Evolutionary conservation across 139 green algal genomes (phyloP), one percentile per base, ranked within the genome.

Genomic region (Chara braunii): DNA sequence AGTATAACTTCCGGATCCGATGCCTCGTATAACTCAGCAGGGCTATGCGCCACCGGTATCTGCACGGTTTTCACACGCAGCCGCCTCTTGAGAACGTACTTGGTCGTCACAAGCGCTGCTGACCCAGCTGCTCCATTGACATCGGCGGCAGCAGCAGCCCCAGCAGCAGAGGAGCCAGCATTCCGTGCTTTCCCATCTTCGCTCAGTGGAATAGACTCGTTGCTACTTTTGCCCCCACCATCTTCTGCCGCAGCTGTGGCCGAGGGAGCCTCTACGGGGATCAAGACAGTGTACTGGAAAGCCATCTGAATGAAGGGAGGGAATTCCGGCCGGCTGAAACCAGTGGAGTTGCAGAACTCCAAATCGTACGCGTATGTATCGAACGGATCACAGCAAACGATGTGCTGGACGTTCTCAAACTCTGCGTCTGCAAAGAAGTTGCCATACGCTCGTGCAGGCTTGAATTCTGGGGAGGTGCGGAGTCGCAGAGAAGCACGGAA

Each of bases 281-380:
- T 30, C 37, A 54, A 74, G 45, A 42, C 75, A 0, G 78, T 81
- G 61, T 88, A 94, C 78, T 94, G 87, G 58, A 94, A 88, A 8
- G 81, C 86, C n/a, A 90, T 45, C 67, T 89, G 84, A 28, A 87
- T 43, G 11, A 81, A 68, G n/a, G 80, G 62, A 3, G 59, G 58
- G 0, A 34, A 43, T 3, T 54, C 29, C 7, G n/a, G n/a, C 26
- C 12, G 2, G 18, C 62, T 42, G 50, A 86, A 84, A 22, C 81
- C 81, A 1, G 3, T 48, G 1, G 62, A 23, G 11, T 23, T 60
- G n/a, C 50, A 42, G 37, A 80, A 84, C 35, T 87, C 80, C 22
- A 91, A 76, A 45, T 88, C 85, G 37, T 90, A 81, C 0, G 76
- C 79, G 54, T 93, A 85, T 2, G 83, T 67, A 50, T 94, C 83